Conservation (phyloP, 192 early-diverging fungal species). For the Coemansia sp. region DNA sequence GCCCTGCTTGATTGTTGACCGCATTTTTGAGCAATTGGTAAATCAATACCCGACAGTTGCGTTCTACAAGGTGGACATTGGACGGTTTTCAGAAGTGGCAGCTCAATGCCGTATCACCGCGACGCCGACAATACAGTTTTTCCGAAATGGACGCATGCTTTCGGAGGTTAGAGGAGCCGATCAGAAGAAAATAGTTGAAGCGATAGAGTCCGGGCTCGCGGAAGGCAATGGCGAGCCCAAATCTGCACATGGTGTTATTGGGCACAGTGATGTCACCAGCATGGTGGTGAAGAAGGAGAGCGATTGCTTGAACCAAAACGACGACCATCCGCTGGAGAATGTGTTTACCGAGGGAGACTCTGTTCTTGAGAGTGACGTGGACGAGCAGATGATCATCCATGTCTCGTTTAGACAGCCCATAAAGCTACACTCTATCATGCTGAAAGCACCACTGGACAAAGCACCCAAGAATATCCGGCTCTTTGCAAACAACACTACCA, state of each 20-base stretch:
- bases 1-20: conserved; percentile 42
- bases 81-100: conserved; percentile 37
- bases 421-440: conserved; percentile 62
- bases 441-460: conserved; percentile 58
- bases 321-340: conserved; percentile 72
- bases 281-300: conserved; percentile 70
- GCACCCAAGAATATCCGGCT: conserved; percentile 88
- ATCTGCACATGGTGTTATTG: conserved; percentile 51
- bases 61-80: conserved; percentile 52
- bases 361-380: conserved; percentile 87
- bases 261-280: conserved; percentile 65
- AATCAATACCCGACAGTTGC: conserved; percentile 29
- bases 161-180: conserved; percentile 83
- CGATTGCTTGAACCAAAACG: conserved; percentile 85
- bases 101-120: conserved; percentile 41
- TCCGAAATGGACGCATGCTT: conserved; percentile 71
- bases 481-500: conserved; percentile 77
- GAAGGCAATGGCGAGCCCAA: conserved; percentile 10
- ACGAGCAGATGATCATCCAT: conserved; percentile 90
- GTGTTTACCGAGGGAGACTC: conserved; percentile 72
- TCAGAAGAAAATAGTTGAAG: conserved; percentile 63
- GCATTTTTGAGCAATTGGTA: conserved; percentile 22
- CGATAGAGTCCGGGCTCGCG: conserved; percentile 57
- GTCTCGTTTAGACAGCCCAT: conserved; percentile 85
- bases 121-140: conserved; percentile 60